phyloP scores from a whole-genome alignment of 306 rosid genomes.

The Vigna radiata region DNA sequence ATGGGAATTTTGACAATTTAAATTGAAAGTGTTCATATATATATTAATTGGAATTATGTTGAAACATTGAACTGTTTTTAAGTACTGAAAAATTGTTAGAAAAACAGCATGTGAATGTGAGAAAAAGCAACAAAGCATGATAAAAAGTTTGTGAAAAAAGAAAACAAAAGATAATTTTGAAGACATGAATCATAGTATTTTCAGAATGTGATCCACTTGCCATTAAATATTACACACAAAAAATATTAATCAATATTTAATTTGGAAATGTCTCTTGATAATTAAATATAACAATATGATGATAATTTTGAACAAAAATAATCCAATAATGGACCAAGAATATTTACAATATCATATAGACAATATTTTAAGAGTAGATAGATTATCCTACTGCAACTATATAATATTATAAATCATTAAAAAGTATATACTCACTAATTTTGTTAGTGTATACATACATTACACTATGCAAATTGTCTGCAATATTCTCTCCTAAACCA shows the following conservation, averaged over 20 bases:
- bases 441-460: neutral
- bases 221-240: neutral
- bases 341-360: neutral
- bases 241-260: neutral
- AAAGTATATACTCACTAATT: neutral
- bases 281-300: neutral
- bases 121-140: neutral
- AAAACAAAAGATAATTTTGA: neutral
- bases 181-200: neutral
- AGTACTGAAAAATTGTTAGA: neutral
- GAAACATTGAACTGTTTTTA: neutral
- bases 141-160: neutral
- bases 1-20: neutral
- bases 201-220: neutral
- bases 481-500: too few relatives aligned
- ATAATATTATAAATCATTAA: neutral
- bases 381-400: neutral
- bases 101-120: neutral
- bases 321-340: neutral
- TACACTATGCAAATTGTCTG: neutral
- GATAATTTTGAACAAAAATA: slow-evolving; percentile 3
- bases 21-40: neutral
- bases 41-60: neutral
- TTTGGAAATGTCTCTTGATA: neutral
- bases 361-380: neutral